Conservation (phyloP, 495 filamentous ascomycete genomes). For the Penicillium steckii region DNA sequence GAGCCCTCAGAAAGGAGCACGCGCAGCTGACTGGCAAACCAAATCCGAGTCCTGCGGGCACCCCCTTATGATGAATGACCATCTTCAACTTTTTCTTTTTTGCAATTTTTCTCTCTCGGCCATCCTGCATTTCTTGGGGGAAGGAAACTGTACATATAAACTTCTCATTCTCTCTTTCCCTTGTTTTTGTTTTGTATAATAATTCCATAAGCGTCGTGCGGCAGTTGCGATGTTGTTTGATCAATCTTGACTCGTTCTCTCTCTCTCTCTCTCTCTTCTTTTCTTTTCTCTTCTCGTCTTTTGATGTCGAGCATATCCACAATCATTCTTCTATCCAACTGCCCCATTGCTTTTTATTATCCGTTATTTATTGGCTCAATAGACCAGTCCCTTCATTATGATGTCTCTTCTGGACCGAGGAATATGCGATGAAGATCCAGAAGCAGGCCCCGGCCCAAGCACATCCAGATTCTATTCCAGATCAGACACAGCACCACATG, state of each 20-base stretch:
- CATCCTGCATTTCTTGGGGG: not conserved
- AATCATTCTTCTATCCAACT: not conserved
- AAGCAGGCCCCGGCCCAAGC: slow-evolving; percentile 2
- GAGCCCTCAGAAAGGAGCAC: slow-evolving; percentile 55
- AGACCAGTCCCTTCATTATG: slow-evolving; percentile 7
- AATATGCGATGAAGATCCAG: not conserved
- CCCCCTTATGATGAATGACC: slow-evolving; percentile 42
- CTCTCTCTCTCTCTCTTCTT: not conserved
- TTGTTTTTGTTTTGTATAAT: slow-evolving; percentile 14
- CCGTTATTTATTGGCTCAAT: not conserved
- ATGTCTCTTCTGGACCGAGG: not conserved
- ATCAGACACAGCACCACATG: slow-evolving; percentile 7
- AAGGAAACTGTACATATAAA: slow-evolving; percentile 28
- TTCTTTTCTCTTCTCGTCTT: not conserved
- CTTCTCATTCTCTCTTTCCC: slow-evolving; percentile 3
- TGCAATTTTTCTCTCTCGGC: slow-evolving; percentile 4
- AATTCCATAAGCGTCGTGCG: slow-evolving; percentile 17
- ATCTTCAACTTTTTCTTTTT: slow-evolving; percentile 12
- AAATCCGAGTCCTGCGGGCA: slow-evolving; percentile 47
- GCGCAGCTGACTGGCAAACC: slow-evolving; percentile 49
- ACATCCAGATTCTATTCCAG: slow-evolving; percentile 7
- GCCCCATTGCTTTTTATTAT: not conserved
- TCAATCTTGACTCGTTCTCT: not conserved
- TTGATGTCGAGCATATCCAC: not conserved
- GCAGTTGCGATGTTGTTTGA: slow-evolving; percentile 22